A percentile compares a stretch with the other conserved stretches of the same genome.
phyloP scores from a whole-genome alignment of 805 yeast genomes.

The Cyberlindnera subsufficiens region DNA sequence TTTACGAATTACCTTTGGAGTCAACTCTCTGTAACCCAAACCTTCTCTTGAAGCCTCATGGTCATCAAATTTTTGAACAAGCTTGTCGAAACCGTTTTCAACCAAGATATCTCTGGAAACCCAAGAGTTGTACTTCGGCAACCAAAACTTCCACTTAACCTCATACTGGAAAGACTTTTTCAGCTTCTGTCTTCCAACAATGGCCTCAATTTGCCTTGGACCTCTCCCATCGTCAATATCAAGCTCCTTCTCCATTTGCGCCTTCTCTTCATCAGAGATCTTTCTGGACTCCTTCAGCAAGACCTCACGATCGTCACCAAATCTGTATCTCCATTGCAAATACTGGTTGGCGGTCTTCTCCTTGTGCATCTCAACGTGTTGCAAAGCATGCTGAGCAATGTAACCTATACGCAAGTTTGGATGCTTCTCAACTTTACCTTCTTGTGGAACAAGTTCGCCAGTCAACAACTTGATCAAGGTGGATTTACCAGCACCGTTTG shows the following conservation, averaged over 20 bases:
- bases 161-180: conserved; percentile 97
- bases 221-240: conserved; percentile 86
- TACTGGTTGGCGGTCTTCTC: conserved; percentile 98
- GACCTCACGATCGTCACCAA: conserved; percentile 98
- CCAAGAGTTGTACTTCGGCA: conserved; percentile 93
- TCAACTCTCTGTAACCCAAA: conserved; percentile 92
- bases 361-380: conserved; percentile 94
- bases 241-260: conserved; percentile 68
- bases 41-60: conserved; percentile 99
- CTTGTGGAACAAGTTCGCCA: conserved; percentile 81
- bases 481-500: conserved; percentile 98
- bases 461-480: conserved; percentile 90
- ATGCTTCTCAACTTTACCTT: conserved; percentile 93
- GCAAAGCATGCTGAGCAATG: conserved; percentile 97
- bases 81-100: conserved; percentile 81
- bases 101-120: conserved; percentile 77
- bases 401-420: conserved; percentile 97
- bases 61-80: conserved; percentile 96
- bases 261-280: conserved; percentile 72
- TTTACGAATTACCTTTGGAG: conserved; percentile 88
- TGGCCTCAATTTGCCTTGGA: conserved; percentile 82
- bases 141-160: conserved; percentile 87
- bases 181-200: conserved; percentile 95
- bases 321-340: conserved; percentile 95
- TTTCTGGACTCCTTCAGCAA: conserved; percentile 89